phyloP scores from a whole-genome alignment of 805 yeast genomes.

The Candida fluviatilis region DNA sequence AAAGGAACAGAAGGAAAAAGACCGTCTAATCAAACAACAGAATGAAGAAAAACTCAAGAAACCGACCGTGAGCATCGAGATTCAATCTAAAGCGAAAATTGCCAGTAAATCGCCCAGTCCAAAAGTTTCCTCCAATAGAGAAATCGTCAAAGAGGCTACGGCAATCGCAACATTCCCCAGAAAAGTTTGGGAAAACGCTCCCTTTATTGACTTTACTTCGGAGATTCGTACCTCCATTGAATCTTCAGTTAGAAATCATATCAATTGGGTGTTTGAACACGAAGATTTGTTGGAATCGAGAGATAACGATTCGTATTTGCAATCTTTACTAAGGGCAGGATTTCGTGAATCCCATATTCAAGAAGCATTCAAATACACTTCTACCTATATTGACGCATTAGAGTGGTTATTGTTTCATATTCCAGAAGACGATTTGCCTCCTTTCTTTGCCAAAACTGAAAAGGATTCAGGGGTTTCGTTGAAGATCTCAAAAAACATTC shows the following conservation, averaged over 20 bases:
- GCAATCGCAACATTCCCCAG: slow-evolving; percentile 32
- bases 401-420: slow-evolving; percentile 83
- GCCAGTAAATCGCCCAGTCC: slow-evolving; percentile 6
- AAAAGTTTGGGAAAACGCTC: slow-evolving; percentile 69
- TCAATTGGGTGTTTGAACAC: slow-evolving; percentile 46
- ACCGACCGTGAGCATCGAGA: slow-evolving; percentile 42
- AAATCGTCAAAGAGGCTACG: not conserved
- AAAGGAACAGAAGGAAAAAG: slow-evolving; percentile 42
- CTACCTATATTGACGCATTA: slow-evolving; percentile 47
- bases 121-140: slow-evolving; percentile 6
- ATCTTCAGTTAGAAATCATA: slow-evolving; percentile 50
- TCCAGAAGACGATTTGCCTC: slow-evolving; percentile 92
- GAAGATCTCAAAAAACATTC: slow-evolving; percentile 51
- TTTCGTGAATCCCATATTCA: slow-evolving; percentile 65
- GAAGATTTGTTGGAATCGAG: slow-evolving; percentile 7
- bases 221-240: slow-evolving; percentile 64
- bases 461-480: slow-evolving; percentile 56
- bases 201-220: slow-evolving; percentile 63
- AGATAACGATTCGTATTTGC: not conserved
- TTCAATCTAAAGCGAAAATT: slow-evolving; percentile 15
- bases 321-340: slow-evolving; percentile 41
- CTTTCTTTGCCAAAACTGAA: slow-evolving; percentile 50
- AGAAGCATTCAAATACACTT: slow-evolving; percentile 65
- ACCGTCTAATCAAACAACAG: slow-evolving; percentile 40
- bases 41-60: slow-evolving; percentile 49